phyloP scores from a whole-genome alignment of 129 eudicot genomes.

The Lactuca saligna region DNA sequence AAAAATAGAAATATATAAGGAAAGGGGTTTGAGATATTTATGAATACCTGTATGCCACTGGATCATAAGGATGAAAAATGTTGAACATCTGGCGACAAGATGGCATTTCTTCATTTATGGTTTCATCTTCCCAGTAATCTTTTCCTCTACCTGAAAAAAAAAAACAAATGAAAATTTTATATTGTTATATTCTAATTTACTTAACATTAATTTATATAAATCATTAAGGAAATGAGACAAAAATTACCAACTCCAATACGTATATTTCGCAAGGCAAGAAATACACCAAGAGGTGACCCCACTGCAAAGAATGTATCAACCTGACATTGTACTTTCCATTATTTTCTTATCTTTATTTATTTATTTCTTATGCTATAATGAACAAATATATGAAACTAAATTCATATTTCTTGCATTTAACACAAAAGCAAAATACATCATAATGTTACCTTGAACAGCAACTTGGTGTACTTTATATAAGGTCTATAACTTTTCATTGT shows the following conservation, averaged over 20 bases:
- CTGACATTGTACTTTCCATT: conserved; percentile 34
- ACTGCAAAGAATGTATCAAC: conserved; percentile 98
- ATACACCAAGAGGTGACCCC: conserved; percentile 98
- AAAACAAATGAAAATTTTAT: not conserved
- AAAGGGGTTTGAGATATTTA: not conserved
- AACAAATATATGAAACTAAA: no score
- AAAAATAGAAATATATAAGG: not conserved
- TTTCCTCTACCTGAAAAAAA: conserved; percentile 61
- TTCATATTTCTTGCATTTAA: no score
- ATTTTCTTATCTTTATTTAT: no score
- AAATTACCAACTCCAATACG: conserved; percentile 87
- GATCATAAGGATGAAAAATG: conserved; percentile 95
- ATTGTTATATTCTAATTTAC: not conserved
- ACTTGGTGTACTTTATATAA: conserved; percentile 72
- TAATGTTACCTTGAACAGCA: conserved; percentile 68
- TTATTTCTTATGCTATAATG: no score
- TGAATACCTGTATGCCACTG: conserved; percentile 87
- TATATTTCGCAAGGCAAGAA: conserved; percentile 88
- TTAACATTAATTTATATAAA: no score
- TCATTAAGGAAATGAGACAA: not conserved
- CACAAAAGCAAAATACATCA: not conserved
- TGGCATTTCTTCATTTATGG: conserved; percentile 88
- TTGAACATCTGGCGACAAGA: conserved; percentile 87
- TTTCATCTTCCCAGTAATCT: conserved; percentile 84
- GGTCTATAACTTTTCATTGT: conserved; percentile 50